Evolutionary conservation across 176 grass and related monocot species (phyloP), one percentile per base, ranked within the genome.

Genomic region (Avena insularis): DNA sequence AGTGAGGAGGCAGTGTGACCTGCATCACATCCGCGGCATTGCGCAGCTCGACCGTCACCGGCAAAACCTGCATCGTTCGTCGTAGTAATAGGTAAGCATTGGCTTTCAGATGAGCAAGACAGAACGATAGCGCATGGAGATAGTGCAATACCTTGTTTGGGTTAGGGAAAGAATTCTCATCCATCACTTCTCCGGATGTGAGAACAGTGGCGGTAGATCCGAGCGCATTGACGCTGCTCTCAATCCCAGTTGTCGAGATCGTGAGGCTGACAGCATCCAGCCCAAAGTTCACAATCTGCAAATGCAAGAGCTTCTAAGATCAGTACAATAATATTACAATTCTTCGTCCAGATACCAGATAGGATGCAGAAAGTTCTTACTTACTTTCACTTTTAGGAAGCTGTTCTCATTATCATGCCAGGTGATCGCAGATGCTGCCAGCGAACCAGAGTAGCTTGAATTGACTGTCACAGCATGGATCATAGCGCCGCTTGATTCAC

Each of bases 201-300:
- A 97, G 87, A 80, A 93, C 71, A 17, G 93, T 97, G 11, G 36
- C 66, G 4, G 82, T 88, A 49, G 91, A 93, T 84, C 53, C 71
- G 23, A 76, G 9, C 12, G 86, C 40, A 38, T 83, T 85, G 43
- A 95, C 48, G 10, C 71, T 43, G 20, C 23, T 33, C 63, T 94
- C 45, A 50, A 97, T 76, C 86, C 93, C 95, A 78, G 17, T 46
- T 51, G 86, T 20, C 47, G 76, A 91, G 47, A 95, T 89, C 4
- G 67, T 81, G 43, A 93, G 67, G 74, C 50, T 88, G 49, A 91
- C 87, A 6, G 21, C 61, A 82, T 90, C 89, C 20, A 47, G 80
- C 65, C 91, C 94, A 84, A 93, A 96, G 82, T 96, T 96, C 11
- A 96, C 82, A 81, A 96, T 78, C 94, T 96, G 87, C 59, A 72